phyloP scores from a whole-genome alignment of 2,329 filamentous ascomycete species.

The Botrytis fabae region DNA sequence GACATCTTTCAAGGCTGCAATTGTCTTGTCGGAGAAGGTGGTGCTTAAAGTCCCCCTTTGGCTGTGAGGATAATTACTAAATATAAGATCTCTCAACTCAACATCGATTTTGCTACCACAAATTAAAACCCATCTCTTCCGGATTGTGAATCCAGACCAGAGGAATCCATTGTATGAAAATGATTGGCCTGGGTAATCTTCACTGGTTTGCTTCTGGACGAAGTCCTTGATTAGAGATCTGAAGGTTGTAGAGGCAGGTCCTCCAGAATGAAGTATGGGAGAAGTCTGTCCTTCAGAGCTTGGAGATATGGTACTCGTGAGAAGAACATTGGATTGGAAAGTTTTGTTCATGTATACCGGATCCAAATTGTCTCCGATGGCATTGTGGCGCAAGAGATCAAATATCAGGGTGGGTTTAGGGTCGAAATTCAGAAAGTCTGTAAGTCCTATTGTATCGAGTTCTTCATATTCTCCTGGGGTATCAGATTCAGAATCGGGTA shows the following conservation, averaged over 20 bases:
- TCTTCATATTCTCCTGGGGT: background rate
- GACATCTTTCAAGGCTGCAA: slow-evolving; percentile 12
- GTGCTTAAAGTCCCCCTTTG: background rate
- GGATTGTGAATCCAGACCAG: slow-evolving; percentile 16
- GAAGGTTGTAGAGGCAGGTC: background rate
- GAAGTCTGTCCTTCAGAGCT: background rate
- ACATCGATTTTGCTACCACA: slow-evolving; percentile 20
- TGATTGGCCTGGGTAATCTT: background rate
- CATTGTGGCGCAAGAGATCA: slow-evolving; percentile 45
- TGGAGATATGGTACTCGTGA: background rate
- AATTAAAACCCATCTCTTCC: slow-evolving; percentile 18
- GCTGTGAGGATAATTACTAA: background rate
- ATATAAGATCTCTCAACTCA: slow-evolving; percentile 49
- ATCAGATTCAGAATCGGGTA: slow-evolving; percentile 3
- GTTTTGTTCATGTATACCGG: slow-evolving; percentile 64
- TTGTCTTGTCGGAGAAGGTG: slow-evolving; percentile 17
- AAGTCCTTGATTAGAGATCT: slow-evolving; percentile 10
- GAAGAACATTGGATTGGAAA: slow-evolving; percentile 3
- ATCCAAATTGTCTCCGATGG: slow-evolving; percentile 45
- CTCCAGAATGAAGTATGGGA: background rate
- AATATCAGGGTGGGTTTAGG: slow-evolving; percentile 72
- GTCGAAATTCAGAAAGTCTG: slow-evolving; percentile 71
- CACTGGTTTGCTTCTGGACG: slow-evolving; percentile 7
- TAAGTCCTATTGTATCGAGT: slow-evolving; percentile 16
- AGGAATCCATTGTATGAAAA: slow-evolving; percentile 14